Percentiles rank a stretch among this genome's conserved stretches.
These are phyloP conservation scores for Lumnitzera racemosa DNA, from an alignment of 345 rosid species.

Conservation along the genomic window DNA sequence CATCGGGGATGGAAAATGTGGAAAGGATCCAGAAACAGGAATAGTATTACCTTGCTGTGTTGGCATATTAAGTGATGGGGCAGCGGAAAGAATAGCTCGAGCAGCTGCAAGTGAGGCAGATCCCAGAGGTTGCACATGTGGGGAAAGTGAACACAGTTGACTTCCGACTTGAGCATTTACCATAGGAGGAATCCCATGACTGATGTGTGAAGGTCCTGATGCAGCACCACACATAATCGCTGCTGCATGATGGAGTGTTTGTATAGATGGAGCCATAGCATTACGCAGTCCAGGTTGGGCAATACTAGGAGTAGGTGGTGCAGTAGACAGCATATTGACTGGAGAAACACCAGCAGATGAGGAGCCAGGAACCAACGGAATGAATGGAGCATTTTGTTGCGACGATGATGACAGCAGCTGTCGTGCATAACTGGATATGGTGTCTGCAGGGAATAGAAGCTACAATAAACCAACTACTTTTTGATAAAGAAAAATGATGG, in stretches of 20 bases:
- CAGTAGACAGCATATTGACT: constrained; percentile 2
- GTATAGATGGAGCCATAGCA: constrained; percentile 15
- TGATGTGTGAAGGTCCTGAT: constrained; percentile 27
- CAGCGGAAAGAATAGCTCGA: constrained; percentile 8
- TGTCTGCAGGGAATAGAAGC: constrained; percentile 23
- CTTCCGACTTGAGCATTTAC: constrained; percentile 23
- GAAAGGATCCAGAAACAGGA: neutral
- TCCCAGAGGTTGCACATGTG: constrained; percentile 44
- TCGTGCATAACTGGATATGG: constrained; percentile 23
- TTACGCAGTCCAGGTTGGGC: constrained; percentile 4
- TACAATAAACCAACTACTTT: neutral
- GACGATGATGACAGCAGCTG: constrained; percentile 23
- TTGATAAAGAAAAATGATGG: too few species aligned
- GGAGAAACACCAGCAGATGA: constrained; percentile 15
- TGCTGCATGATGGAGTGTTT: constrained; percentile 8
- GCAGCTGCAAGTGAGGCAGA: constrained; percentile 9
- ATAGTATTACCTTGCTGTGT: constrained; percentile 14
- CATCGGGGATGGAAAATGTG: constrained; percentile 3
- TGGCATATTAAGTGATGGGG: constrained; percentile 9
- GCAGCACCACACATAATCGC: constrained; percentile 12
- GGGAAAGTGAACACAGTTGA: constrained; percentile 45
- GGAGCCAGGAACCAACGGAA: constrained; percentile 12
- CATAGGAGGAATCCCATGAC: constrained; percentile 19
- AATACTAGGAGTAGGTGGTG: constrained; percentile 4
- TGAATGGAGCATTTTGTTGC: constrained; percentile 20